These are phyloP conservation scores for Fusarium sp. DNA, from an alignment of 2,329 filamentous ascomycete species.

Conservation along the genomic window DNA sequence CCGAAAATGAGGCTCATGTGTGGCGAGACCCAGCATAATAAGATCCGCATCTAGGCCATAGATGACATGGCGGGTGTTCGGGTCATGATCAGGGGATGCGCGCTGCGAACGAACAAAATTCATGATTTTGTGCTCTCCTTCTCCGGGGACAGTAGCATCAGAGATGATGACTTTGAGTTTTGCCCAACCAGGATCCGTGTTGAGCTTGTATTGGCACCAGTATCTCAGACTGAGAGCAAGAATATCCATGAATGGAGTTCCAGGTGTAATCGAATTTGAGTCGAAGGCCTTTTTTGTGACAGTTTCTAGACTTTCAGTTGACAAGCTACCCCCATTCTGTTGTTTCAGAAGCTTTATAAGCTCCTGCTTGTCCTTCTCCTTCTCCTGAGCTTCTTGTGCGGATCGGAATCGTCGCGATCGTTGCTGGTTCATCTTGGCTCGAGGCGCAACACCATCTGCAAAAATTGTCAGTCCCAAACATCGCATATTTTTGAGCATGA, in stretches of 20 bases:
- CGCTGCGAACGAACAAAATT: conserved; percentile 96
- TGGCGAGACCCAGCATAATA: conserved; percentile 97
- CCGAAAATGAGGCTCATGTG: conserved; percentile 97
- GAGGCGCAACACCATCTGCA: conserved; percentile 92
- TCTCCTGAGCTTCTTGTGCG: conserved; percentile 93
- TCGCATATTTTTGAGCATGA: neutral
- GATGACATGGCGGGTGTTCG: conserved; percentile 97
- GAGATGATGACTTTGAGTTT: conserved; percentile 98
- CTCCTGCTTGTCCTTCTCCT: conserved; percentile 91
- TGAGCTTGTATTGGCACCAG: conserved; percentile 98
- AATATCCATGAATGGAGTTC: conserved; percentile 99
- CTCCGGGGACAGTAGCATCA: conserved; percentile 96
- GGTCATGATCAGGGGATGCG: conserved; percentile 90
- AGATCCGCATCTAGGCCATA: conserved; percentile 98
- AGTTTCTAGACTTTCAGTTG: conserved; percentile 73
- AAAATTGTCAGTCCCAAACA: conserved; percentile 47
- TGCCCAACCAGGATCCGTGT: conserved; percentile 95
- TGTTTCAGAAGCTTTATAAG: conserved; percentile 87
- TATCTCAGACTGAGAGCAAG: conserved; percentile 91
- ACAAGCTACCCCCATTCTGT: conserved; percentile 77
- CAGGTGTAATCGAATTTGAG: conserved; percentile 88
- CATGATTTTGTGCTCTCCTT: conserved; percentile 99
- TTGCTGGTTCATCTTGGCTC: conserved; percentile 99
- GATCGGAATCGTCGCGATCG: conserved; percentile 95
- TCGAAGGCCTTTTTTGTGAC: conserved; percentile 93